These are phyloP conservation scores for Populus hybrid DNA, from an alignment of 441 rosid species.

Conservation along the genomic window DNA sequence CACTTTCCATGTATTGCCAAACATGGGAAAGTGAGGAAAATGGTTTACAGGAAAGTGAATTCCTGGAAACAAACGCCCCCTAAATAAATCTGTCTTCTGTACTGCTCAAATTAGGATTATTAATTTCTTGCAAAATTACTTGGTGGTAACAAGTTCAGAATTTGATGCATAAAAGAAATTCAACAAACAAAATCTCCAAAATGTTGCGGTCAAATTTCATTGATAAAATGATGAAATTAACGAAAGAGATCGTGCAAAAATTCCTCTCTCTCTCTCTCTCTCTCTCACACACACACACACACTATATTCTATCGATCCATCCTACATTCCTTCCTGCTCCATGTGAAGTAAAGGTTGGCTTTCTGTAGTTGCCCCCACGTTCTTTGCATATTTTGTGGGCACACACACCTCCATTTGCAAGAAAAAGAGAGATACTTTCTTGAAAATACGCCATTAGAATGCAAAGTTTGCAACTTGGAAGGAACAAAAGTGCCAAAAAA, in stretches of 20 bases:
- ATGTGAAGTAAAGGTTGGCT: conserved; percentile 11
- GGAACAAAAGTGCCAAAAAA: background rate
- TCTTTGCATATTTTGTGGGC: conserved; percentile 34
- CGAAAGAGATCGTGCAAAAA: background rate
- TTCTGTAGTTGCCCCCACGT: conserved; percentile 44
- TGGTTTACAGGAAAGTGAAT: too few species aligned
- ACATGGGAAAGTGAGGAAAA: too few species aligned
- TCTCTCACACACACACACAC: background rate
- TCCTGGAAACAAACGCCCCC: too few species aligned
- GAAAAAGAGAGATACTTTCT: background rate
- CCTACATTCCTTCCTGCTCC: background rate
- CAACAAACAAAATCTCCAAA: background rate
- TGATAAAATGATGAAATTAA: too few species aligned
- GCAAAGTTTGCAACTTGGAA: conserved; percentile 9
- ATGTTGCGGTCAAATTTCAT: too few species aligned
- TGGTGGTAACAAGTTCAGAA: background rate
- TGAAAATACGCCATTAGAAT: background rate
- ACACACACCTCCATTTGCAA: background rate
- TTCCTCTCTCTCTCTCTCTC: background rate
- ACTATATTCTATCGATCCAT: background rate
- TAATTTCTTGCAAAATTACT: background rate
- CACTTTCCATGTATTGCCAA: too few species aligned
- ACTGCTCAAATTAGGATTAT: background rate
- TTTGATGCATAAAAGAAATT: background rate
- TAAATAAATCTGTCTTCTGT: background rate